Evolutionary conservation across 1,284 basidiomycete species (phyloP).

Genomic region (Ceratobasidium sp.): DNA sequence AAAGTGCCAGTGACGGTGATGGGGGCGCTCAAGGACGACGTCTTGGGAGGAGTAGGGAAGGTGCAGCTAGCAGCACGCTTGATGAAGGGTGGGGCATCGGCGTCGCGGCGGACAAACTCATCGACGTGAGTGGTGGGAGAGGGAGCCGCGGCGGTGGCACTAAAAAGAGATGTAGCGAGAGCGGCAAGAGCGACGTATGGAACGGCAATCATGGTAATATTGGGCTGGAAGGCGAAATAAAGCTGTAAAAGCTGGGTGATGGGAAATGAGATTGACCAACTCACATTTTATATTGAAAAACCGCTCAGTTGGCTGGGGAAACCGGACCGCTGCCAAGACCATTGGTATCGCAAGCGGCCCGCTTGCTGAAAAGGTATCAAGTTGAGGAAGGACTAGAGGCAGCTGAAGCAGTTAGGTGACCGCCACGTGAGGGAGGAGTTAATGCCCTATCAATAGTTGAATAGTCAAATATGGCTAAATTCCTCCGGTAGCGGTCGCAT

Average conservation of each 20-base stretch:
- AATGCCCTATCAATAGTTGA: not conserved
- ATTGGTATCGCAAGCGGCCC: not conserved
- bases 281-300: not conserved
- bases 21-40: constrained; percentile 28
- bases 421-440: constrained; percentile 5
- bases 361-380: not conserved
- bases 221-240: not conserved
- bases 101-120: constrained; percentile 43
- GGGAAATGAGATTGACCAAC: not conserved
- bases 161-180: constrained; percentile 14
- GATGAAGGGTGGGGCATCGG: constrained; percentile 31
- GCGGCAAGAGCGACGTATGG: constrained; percentile 23
- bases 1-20: constrained; percentile 41
- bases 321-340: constrained; percentile 6
- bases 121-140: constrained; percentile 36
- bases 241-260: not conserved
- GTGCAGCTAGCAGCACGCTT: constrained; percentile 42
- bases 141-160: constrained; percentile 22
- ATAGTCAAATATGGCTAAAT: constrained; percentile 1
- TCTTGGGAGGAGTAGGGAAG: constrained; percentile 41
- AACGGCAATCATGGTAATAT: constrained; percentile 24
- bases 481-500: not conserved
- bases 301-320: too few relatives aligned
- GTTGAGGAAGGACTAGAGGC: not conserved
- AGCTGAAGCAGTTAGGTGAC: not conserved